Evolutionary conservation across 371 early-diverging fungal genomes (phyloP), one percentile per base, ranked within the genome.

Genomic region (Rhizopus delemar): DNA sequence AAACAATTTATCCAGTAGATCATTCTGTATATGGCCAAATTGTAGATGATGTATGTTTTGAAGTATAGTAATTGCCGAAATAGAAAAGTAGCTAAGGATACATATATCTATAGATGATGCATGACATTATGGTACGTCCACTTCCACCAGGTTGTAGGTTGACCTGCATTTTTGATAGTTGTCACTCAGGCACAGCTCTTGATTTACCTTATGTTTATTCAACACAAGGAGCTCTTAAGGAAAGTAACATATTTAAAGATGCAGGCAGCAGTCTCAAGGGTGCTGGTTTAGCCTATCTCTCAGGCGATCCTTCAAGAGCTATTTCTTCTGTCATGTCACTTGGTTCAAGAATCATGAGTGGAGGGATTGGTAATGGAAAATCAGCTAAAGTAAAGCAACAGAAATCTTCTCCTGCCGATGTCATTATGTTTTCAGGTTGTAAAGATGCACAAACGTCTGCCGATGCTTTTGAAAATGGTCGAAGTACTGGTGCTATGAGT

Each of bases 371-470:
- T 59, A 13, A 73, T 74, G 41, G 51, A 54, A 36, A 69, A 66
- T 43, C 74, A 67, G 52, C 73, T 75, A 34, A 53, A 11, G 73
- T 78, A 16, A 80, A 75, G 52, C 60, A 65, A 43, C 68, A 72
- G 48, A 89, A 87, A 70, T 80, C 83, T 38, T 85, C 80, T 8
- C 66, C 81, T 51, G 90, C 91, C 22, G 92, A 93, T 69, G 90
- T 93, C 2, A 83, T 92, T 56, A 89, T 91, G 90, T 92, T 95
- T 59, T 86, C 89, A 34, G 96, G 93, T 61, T 86, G 95, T 74
- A 91, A 91, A 68, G 97, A 97, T 62, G 75, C 77, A 53, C 95
- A 96, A 71, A 94, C 95, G 0, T 89, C 89, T 3, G 94, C 96
- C 0, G 96, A 97, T 73, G 81, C 93, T 15, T 64, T 69, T n/a